Evolutionary conservation across 169 alveolate species (phyloP), one percentile per base, ranked within the genome.

Genomic region (Nephromyces sp.): DNA sequence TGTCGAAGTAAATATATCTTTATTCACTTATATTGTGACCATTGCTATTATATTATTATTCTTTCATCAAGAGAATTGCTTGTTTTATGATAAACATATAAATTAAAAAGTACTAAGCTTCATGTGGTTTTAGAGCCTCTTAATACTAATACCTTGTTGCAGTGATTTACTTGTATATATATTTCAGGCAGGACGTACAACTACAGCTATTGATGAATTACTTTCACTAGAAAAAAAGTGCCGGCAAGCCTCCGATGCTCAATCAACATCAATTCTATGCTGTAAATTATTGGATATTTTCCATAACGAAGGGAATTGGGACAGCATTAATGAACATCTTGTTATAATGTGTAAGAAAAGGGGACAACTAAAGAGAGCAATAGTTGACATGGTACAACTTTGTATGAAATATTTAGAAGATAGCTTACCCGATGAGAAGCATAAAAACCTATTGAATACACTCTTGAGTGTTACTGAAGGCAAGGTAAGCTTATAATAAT

Each of bases 361-460:
- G 3, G 85, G 87, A 1, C 90, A 84, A 53, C 82, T 84, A 52
- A 82, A 81, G 31, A 80, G 84, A 0, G 78, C 68, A 5, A 66
- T 78, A 52, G 33, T 27, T 32, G 85, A 75, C 22, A 29, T 79
- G 25, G 74, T 72, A 24, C 28, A 32, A 6, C 62, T 63, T 35
- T 52, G 77, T 61, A 70, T 77, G 78, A 34, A 35, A 34, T 57
- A 72, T 63, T 24, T 77, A 32, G 28, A 29, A 31, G 61, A 4
- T 22, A 52, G 31, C 28, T 8, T 29, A 32, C 64, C 21, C 30
- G 27, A 22, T 30, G 43, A 68, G 24, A 68, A 68, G 22, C 28
- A 30, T 31, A 43, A 70, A 6, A n/a, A n/a, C n/a, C 22, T 74
- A 27, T 61, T 74, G 43, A 74, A 66, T 32, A 30, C 81, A 0